These are phyloP conservation scores for Ogataea degrootiae DNA, from an alignment of 805 yeast species.

Conservation along the genomic window DNA sequence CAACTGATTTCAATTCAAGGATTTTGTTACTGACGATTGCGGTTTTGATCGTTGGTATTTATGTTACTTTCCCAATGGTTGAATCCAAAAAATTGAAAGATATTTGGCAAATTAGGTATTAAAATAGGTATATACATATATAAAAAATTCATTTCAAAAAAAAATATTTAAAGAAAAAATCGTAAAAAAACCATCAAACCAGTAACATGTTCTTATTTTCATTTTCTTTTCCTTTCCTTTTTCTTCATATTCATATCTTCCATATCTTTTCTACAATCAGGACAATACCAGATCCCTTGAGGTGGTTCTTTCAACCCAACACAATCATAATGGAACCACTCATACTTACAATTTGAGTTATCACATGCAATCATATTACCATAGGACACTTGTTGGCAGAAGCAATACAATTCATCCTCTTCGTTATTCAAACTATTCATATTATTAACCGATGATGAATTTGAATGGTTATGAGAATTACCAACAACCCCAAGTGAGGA, in stretches of 20 bases:
- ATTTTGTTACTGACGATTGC: constrained; percentile 59
- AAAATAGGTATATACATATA: not conserved
- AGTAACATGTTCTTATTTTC: not conserved
- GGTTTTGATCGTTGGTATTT: constrained; percentile 41
- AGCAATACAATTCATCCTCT: constrained; percentile 74
- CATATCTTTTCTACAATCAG: constrained; percentile 58
- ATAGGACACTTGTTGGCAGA: constrained; percentile 89
- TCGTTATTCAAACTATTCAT: constrained; percentile 40
- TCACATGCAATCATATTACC: constrained; percentile 65
- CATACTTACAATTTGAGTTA: constrained; percentile 54
- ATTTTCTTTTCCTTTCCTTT: constrained; percentile 23
- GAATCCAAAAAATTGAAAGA: constrained; percentile 46
- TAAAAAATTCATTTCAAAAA: not conserved
- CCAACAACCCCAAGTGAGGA: constrained; percentile 6
- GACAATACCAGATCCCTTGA: constrained; percentile 94
- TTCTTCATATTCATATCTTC: constrained; percentile 20
- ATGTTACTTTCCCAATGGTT: constrained; percentile 55
- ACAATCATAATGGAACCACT: constrained; percentile 68
- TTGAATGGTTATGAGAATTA: no score
- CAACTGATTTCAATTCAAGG: constrained; percentile 59
- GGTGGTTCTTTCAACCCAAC: constrained; percentile 95
- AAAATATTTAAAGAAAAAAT: not conserved
- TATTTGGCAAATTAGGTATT: constrained; percentile 37
- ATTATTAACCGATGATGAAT: constrained; percentile 7
- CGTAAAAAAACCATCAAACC: not conserved